These are phyloP conservation scores for Dictyostelium purpureum DNA, from an alignment of 78 protist species.

Conservation along the genomic window DNA sequence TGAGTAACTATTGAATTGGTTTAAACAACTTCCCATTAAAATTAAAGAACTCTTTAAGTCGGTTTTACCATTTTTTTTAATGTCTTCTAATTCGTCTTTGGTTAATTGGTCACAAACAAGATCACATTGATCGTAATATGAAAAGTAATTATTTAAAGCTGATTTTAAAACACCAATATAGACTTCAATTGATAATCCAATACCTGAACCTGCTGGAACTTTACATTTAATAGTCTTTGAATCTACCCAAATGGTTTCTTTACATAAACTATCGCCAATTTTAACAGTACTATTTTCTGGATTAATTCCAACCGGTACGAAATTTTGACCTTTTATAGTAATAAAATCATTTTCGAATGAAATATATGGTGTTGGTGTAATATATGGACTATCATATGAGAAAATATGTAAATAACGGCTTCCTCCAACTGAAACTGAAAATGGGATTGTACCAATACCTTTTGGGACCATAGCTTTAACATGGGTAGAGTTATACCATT, in stretches of 20 bases:
- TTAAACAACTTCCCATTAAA: not conserved
- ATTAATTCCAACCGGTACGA: not conserved
- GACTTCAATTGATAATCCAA: not conserved
- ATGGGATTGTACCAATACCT: not conserved
- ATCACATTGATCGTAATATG: not conserved
- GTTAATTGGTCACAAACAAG: not conserved
- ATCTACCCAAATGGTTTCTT: not conserved
- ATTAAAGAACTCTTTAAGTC: not conserved
- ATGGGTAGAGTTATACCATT: not conserved
- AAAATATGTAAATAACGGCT: too few relatives aligned
- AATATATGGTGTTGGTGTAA: too few relatives aligned
- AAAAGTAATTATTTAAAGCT: not conserved
- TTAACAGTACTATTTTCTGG: not conserved
- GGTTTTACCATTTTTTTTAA: not conserved
- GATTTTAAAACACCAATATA: not conserved
- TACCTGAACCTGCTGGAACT: constrained; percentile 21
- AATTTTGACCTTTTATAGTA: not conserved
- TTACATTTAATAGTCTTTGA: constrained; percentile 4
- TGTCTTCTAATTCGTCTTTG: not conserved
- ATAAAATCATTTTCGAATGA: not conserved
- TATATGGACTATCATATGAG: too few relatives aligned
- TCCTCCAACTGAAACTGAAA: not conserved
- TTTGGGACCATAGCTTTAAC: not conserved
- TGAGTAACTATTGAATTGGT: not conserved
- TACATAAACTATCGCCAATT: constrained; percentile 6